These are phyloP conservation scores for Dicorynia guianensis DNA, from an alignment of 306 rosid species.

Conservation along the genomic window DNA sequence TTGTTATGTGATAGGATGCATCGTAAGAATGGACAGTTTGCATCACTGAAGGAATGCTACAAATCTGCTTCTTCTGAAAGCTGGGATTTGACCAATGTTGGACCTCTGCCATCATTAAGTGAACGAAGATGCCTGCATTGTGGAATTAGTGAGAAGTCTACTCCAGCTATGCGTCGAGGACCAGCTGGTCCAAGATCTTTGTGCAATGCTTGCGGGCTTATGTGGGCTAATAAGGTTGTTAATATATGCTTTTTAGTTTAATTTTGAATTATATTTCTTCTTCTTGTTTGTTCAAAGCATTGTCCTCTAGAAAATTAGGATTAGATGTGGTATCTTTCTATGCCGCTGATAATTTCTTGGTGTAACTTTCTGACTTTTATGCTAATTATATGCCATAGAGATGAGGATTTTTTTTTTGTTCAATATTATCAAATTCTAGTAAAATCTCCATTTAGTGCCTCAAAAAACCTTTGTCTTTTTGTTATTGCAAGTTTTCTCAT, in stretches of 20 bases:
- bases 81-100: conserved; percentile 59
- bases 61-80: conserved; percentile 51
- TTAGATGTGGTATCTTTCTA: background rate
- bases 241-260: background rate
- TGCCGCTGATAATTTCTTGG: background rate
- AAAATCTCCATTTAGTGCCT: background rate
- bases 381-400: background rate
- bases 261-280: background rate
- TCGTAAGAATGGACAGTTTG: conserved; percentile 85
- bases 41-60: conserved; percentile 66
- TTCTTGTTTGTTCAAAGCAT: background rate
- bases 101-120: conserved; percentile 41
- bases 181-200: conserved; percentile 68
- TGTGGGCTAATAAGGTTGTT: conserved; percentile 53
- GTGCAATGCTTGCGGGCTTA: conserved; percentile 69
- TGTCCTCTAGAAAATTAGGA: background rate
- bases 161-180: conserved; percentile 76
- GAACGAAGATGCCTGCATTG: conserved; percentile 64
- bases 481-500: conserved; percentile 19
- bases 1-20: conserved; percentile 63
- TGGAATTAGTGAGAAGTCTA: conserved; percentile 64
- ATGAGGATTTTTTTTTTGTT: background rate
- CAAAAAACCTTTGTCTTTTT: background rate
- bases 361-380: conserved; percentile 10
- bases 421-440: background rate